Evolutionary conservation across 371 early-diverging fungal genomes (phyloP).

Genomic region (Mucor sp.): DNA sequence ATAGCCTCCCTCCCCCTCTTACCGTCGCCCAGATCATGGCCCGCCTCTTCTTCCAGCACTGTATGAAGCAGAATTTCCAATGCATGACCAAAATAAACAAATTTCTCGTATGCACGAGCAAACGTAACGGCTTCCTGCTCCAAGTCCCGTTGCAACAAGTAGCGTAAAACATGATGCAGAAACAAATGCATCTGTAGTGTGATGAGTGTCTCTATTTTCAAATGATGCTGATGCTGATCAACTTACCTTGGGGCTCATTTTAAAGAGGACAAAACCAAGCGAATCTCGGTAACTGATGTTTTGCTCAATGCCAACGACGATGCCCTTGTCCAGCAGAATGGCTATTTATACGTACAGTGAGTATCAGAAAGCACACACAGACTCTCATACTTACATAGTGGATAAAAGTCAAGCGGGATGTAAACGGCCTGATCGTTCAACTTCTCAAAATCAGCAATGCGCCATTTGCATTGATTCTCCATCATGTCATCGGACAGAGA

Average conservation of each 20-base stretch:
- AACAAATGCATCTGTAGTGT: slow-evolving; percentile 72
- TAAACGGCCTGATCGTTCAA: slow-evolving; percentile 39
- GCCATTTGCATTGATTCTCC: slow-evolving; percentile 33
- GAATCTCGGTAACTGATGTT: slow-evolving; percentile 58
- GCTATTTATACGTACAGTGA: slow-evolving; percentile 44
- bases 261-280: slow-evolving; percentile 64
- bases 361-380: not conserved
- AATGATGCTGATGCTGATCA: no score
- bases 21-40: slow-evolving; percentile 36
- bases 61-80: slow-evolving; percentile 85
- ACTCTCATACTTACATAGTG: slow-evolving; percentile 59
- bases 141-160: slow-evolving; percentile 54
- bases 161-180: slow-evolving; percentile 69
- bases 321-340: slow-evolving; percentile 72
- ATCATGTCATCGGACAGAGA: not conserved
- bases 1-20: not conserved
- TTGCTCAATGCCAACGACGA: slow-evolving; percentile 81
- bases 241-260: slow-evolving; percentile 69
- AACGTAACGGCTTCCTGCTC: slow-evolving; percentile 66
- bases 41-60: slow-evolving; percentile 80
- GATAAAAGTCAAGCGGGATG: slow-evolving; percentile 80
- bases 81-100: slow-evolving; percentile 83
- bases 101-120: slow-evolving; percentile 64
- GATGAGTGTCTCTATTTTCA: not conserved
- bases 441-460: slow-evolving; percentile 35